Evolutionary conservation across 1,284 basidiomycete genomes (phyloP), one percentile per base, ranked within the genome.

Genomic region (Meira nashicola): DNA sequence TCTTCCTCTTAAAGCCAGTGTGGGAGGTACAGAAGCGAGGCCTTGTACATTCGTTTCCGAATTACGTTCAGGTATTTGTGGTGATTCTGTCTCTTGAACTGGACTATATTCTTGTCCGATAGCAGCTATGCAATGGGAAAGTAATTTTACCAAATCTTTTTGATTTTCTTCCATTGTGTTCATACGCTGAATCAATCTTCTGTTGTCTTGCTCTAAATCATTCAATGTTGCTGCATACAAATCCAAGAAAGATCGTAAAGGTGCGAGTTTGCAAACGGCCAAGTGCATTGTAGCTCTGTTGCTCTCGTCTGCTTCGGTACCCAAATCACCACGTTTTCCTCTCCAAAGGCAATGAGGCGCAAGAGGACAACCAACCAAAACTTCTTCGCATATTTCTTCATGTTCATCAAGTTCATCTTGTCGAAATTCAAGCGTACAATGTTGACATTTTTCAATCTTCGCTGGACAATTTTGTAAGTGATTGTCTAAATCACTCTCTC

Each of bases 241-340:
- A 25, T 15, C n/a, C 23, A 71, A 62, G 33, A 67, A 71, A 3
- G 57, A 59, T 33, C 61, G 62, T 40, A 71, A 49, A 11, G 65
- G 64, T 53, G 65, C 66, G 7, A 63, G 65, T 12, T 57, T 50
- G 39, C 70, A 72, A 19, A 58, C 44, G 23, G 58, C 47, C 11
- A 66, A 57, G 21, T 70, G 55, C 47, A 60, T 56, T 15, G 55
- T 33, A 33, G 28, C 28, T 33, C 8, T 3, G 28, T 33, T 3
- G 8, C 8, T 8, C 8, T 33, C 28, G 8, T 33, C 28, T 33
- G 28, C 28, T 33, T 33, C 28, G 4, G 28, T 53, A 38, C 39
- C 47, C 10, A 68, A 54, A 3, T 47, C 52, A n/a, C 55, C 50
- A 1, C 64, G 49, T 9, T 59, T 59, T 6, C 70, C 70, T 14